Evolutionary conservation across 129 eudicot species (phyloP), one percentile per base, ranked within the genome.

Genomic region (Arctium lappa): DNA sequence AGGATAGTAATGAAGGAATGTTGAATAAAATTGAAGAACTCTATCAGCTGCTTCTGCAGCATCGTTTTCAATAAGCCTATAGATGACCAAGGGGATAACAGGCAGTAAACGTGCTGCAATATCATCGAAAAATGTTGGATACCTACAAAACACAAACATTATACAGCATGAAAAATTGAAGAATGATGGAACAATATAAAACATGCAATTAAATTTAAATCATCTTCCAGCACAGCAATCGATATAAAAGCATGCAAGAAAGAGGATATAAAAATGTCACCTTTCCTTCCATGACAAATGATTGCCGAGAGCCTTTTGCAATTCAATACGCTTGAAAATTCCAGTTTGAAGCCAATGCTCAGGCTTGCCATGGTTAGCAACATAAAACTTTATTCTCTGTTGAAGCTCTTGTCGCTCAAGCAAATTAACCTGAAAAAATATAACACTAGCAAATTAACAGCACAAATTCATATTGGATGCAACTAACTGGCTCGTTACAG

Each of bases 241-340:
- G 33, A 29, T 66, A 66, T 66, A 66, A 66, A 46, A 40, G 29
- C 13, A 18, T 73, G 60, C 53, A 31, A 60, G 42, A 75, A 75
- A 46, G 62, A 72, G 16, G 13, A 39, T 31, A 53, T 9, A 38
- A 7, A 44, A 56, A 87, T 29, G 68, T 84, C 79, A 95, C 99
- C 97, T 93, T 79, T 95, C 99, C 86, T 95, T 95, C 97, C 98
- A 93, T 56, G 99, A 93, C 73, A 95, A 86, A 88, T 95, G 97
- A 84, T 85, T 93, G 82, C 99, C 99, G 39, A 95, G 94, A 70
- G 99, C 92, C 79, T 91, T 93, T 81, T 91, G 99, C 86, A 95
- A 75, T 75, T 95, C 99, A 29, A 85, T 86, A 72, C 99, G 98
- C 84, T 93, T 95, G 82, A 89, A 91, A 77, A 84, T 77, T 84